Evolutionary conservation across 2,329 filamentous ascomycete genomes (phyloP), one percentile per base, ranked within the genome.

Genomic region (Tolypocladium pustulatum): DNA sequence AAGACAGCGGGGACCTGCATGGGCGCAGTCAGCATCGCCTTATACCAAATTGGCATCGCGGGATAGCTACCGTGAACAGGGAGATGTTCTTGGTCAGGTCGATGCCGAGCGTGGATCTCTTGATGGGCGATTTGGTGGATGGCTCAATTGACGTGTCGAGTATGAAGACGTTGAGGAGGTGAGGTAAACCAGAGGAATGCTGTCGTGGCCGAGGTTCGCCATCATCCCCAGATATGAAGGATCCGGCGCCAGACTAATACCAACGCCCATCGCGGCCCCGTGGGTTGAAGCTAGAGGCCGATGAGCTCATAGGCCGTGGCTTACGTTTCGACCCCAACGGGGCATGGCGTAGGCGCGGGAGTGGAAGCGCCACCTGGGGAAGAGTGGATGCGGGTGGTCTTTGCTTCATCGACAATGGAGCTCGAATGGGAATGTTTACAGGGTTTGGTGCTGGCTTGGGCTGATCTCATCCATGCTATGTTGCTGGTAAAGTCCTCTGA

Each of bases 1-100:
- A 77, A 71, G 32, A 72, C 75, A 1, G 64, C 74, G 6, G 77
- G 76, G 49, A 79, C 68, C 76, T 76, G 54, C 1, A 37, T 17
- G 22, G 22, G 7, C 22, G 43, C 43, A 13, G 43, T 46, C 43
- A 46, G 22, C 43, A 12, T 34, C 32, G 5, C 22, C 22, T 22
- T 15, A 22, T 27, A 7, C 3, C 22, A 17, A 27, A 4, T 12
- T 27, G 10, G 10, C 22, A 6, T 46, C 43, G 12, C 2, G 43
- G 22, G 43, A 9, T 4, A 22, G n/a, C 13, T 46, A 52, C 57
- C 51, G 53, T 55, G 57, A 68, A 71, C 57, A 69, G 66, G 32
- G 72, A 73, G 34, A 73, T 66, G 62, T 74, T 74, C 60, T 65
- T 71, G 58, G 71, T 58, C n/a, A 72, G 60, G 49, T 72, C 67